Evolutionary conservation across 192 early-diverging fungal genomes (phyloP), one percentile per base, ranked within the genome.

Genomic region (Obelidium mucronatum): DNA sequence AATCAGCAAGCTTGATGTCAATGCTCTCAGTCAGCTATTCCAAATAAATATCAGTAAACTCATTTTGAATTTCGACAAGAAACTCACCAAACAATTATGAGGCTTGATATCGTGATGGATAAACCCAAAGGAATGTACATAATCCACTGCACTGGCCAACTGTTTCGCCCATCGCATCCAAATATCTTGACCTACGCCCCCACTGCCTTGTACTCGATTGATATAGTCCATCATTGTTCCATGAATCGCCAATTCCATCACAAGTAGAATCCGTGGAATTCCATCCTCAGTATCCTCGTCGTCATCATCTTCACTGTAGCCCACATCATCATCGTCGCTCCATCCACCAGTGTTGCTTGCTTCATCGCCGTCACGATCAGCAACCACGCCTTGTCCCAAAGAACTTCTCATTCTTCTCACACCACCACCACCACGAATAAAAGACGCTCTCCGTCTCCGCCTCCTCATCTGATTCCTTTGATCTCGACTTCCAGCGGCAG

Each of bases 81-180:
- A 15, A 48, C 44, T 22, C 24, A 64, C 34, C 78, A 89, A 60
- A 73, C 86, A 83, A 76, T 89, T 89, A 59, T 89, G 87, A 2
- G 87, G 87, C 77, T 89, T 89, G 24, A 89, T 81, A 62, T 89
- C 87, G 60, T 89, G 87, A 63, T 89, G 87, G n/a, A 89, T 74
- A 26, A 86, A 79, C 17, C 87, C 87, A 55, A 73, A 62, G 19
- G 65, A 66, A 74, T 89, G 87, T n/a, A 86, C 82, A 58, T 75
- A 78, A 51, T 80, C 80, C 13, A 89, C 68, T 3, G 83, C 87
- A 24, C 76, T 61, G 0, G 83, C 81, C 19, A 89, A 54, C 75
- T 89, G 80, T 19, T 76, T 24, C 6, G 85, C 84, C 87, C 87
- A 89, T 35, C 82, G 77, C 19, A 84, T 54, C 83, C 85, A 89